A percentile compares a stretch with the other conserved stretches of the same genome.
phyloP scores from a whole-genome alignment of 1,284 basidiomycete species.

The Melampsora americana region DNA sequence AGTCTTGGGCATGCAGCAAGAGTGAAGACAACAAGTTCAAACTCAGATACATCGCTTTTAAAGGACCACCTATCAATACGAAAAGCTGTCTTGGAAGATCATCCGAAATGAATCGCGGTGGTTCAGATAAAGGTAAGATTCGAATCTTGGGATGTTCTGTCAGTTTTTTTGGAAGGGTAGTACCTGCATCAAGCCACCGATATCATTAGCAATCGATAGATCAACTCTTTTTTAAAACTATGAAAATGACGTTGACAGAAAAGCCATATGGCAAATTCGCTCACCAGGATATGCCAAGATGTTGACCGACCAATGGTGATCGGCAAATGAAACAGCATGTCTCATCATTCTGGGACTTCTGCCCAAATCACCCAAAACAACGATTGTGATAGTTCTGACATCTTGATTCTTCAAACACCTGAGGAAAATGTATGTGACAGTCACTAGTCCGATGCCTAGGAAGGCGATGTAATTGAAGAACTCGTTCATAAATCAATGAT shows the following conservation, averaged over 20 bases:
- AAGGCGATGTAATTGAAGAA: background rate
- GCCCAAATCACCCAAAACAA: constrained; percentile 94
- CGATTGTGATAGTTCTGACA: constrained; percentile 67
- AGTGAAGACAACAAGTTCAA: constrained; percentile 20
- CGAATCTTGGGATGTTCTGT: constrained; percentile 31
- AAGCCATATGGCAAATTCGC: constrained; percentile 46
- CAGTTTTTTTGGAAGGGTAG: constrained; percentile 20
- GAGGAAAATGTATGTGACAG: background rate
- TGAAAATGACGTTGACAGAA: background rate
- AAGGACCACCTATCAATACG: constrained; percentile 28
- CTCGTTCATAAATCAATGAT: background rate
- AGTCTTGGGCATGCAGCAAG: constrained; percentile 8
- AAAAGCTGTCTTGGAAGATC: constrained; percentile 26
- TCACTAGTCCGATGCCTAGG: background rate
- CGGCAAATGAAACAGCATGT: constrained; percentile 86
- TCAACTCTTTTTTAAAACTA: background rate
- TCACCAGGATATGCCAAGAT: constrained; percentile 81
- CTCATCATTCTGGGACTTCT: constrained; percentile 98
- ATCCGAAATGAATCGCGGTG: constrained; percentile 6
- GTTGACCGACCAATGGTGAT: constrained; percentile 72
- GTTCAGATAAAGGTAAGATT: constrained; percentile 20
- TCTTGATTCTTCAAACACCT: background rate
- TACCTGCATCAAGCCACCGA: background rate
- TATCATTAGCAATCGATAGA: background rate
- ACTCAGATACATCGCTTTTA: constrained; percentile 34